These are phyloP conservation scores for Spathaspora boniae DNA, from an alignment of 805 yeast genomes.

Conservation along the genomic window DNA sequence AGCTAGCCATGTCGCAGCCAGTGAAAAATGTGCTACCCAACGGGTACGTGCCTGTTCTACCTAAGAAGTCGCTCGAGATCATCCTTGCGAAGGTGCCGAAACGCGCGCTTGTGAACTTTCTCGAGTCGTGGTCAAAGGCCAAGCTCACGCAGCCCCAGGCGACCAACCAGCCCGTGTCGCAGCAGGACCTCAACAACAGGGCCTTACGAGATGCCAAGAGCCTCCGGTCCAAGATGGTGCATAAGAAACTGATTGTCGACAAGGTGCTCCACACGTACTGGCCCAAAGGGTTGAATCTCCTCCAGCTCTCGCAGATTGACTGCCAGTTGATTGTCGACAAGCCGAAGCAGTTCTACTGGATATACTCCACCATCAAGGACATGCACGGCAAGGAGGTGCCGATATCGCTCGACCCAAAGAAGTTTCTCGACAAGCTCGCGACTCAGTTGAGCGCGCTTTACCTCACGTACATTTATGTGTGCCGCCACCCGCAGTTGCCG, in stretches of 20 bases:
- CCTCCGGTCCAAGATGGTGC: slow-evolving; percentile 12
- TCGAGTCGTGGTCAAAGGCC: slow-evolving; percentile 34
- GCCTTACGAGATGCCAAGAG: slow-evolving; percentile 16
- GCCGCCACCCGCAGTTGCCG: slow-evolving; percentile 62
- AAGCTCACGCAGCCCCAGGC: slow-evolving; percentile 24
- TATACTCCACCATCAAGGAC: slow-evolving; percentile 44
- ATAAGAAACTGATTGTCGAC: slow-evolving; percentile 38
- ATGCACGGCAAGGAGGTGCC: slow-evolving; percentile 25
- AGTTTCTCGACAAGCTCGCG: slow-evolving; percentile 47
- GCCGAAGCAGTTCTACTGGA: slow-evolving; percentile 47
- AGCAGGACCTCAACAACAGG: slow-evolving; percentile 18
- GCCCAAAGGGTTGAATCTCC: slow-evolving; percentile 54
- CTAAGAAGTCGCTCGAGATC: slow-evolving; percentile 16
- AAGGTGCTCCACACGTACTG: slow-evolving; percentile 48
- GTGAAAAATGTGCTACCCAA: slow-evolving; percentile 33
- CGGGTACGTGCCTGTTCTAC: slow-evolving; percentile 33
- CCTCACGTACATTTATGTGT: slow-evolving; percentile 61
- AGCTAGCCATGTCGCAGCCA: slow-evolving; percentile 4
- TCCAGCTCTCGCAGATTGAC: slow-evolving; percentile 71
- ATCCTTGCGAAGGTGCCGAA: slow-evolving; percentile 30
- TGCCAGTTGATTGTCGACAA: slow-evolving; percentile 60
- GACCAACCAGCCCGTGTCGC: slow-evolving; percentile 12
- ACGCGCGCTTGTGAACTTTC: slow-evolving; percentile 28
- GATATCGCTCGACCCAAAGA: slow-evolving; percentile 46
- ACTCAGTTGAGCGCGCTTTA: slow-evolving; percentile 48